A percentile compares a stretch with the other conserved stretches of the same genome.
Evolutionary conservation across 352 stramenopile species (phyloP).

Genomic region (Pythium pyrilobum): DNA sequence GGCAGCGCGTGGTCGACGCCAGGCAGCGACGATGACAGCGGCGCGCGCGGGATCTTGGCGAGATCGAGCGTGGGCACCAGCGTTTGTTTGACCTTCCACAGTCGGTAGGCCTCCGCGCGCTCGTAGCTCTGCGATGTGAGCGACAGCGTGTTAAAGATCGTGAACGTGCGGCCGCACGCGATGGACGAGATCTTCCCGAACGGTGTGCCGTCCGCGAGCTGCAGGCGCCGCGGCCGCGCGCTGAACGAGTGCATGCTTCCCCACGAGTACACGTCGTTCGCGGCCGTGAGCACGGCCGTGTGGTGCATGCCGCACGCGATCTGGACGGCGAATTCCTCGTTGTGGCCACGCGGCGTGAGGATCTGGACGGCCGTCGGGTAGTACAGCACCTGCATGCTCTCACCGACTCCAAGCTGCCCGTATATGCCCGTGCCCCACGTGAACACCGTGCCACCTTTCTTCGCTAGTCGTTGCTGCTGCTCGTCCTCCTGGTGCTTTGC

Average conservation of each 20-base stretch:
- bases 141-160: conserved; percentile 63
- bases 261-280: conserved; percentile 65
- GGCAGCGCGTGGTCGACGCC: conserved; percentile 21
- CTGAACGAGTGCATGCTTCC: conserved; percentile 53
- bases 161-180: conserved; percentile 67
- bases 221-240: conserved; percentile 28
- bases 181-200: conserved; percentile 54
- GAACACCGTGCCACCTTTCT: conserved; percentile 27
- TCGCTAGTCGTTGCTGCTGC: not conserved
- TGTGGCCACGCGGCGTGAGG: conserved; percentile 20
- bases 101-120: conserved; percentile 31
- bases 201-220: conserved; percentile 21
- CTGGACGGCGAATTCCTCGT: conserved; percentile 34
- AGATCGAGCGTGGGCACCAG: conserved; percentile 51
- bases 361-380: conserved; percentile 38
- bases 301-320: conserved; percentile 68
- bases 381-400: conserved; percentile 29
- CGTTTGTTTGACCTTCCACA: conserved; percentile 40
- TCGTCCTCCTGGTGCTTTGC: conserved; percentile 10
- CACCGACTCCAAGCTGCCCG: conserved; percentile 54
- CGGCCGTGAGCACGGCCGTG: conserved; percentile 40
- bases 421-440: conserved; percentile 75
- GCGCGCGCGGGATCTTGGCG: conserved; percentile 25
- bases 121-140: conserved; percentile 56
- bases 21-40: conserved; percentile 39